A percentile compares a stretch with the other conserved stretches of the same genome.
Conservation (phyloP, 495 filamentous ascomycete species). For the Staphylotrichum tortipilum region DNA sequence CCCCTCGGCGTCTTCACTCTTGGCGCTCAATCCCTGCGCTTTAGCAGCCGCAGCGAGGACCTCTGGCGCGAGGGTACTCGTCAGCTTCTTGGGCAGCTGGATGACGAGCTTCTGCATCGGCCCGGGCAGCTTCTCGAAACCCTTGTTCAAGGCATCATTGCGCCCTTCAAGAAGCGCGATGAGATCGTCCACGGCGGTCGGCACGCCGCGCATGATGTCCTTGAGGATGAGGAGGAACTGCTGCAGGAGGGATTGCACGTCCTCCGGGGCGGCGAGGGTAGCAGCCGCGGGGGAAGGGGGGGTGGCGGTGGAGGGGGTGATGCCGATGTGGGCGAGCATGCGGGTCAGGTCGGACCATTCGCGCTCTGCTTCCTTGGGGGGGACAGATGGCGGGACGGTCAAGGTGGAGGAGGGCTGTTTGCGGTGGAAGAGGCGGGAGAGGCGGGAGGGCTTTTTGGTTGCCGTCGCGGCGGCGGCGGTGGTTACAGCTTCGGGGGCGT, state of each 20-base stretch:
- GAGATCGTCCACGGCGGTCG: constrained; percentile 87
- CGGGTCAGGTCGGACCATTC: constrained; percentile 68
- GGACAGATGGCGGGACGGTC: constrained; percentile 16
- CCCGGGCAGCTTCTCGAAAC: constrained; percentile 67
- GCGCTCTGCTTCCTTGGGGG: constrained; percentile 29
- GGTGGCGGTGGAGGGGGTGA: constrained; percentile 23
- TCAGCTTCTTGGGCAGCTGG: constrained; percentile 75
- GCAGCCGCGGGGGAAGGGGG: constrained; percentile 41
- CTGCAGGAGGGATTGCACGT: constrained; percentile 48
- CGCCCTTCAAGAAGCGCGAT: constrained; percentile 70
- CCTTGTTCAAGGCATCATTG: constrained; percentile 63
- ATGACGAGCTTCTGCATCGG: constrained; percentile 83
- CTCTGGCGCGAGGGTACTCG: constrained; percentile 64
- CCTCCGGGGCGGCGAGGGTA: constrained; percentile 67
- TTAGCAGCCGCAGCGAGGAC: constrained; percentile 57
- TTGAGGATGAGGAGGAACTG: constrained; percentile 85
- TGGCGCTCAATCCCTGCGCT: constrained; percentile 53
- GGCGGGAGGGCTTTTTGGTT: constrained; percentile 15
- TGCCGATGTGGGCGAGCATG: constrained; percentile 70
- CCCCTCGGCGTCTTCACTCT: constrained; percentile 15
- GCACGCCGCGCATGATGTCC: constrained; percentile 84
- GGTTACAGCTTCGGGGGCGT: not conserved
- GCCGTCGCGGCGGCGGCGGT: constrained; percentile 7
- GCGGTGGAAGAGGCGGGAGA: constrained; percentile 21
- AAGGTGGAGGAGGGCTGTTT: constrained; percentile 15